Percentiles rank a stretch among this genome's conserved stretches.
These are phyloP conservation scores for Phaseolus coccineus DNA, from an alignment of 331 rosid species.

Conservation along the genomic window DNA sequence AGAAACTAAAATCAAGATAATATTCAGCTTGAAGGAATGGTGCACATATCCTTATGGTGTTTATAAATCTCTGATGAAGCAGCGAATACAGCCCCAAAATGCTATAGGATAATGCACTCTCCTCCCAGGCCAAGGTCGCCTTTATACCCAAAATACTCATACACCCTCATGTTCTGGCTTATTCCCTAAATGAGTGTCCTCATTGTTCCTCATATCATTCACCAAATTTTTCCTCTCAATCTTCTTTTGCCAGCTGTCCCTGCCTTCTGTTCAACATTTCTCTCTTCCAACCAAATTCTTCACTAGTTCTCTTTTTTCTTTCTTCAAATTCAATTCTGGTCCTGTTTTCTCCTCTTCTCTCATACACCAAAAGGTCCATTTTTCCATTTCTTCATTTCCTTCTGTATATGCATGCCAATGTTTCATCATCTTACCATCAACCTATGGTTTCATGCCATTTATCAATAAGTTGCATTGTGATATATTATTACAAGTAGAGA, in stretches of 20 bases:
- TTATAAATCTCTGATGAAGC: too few species aligned
- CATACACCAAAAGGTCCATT: background rate
- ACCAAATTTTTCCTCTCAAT: background rate
- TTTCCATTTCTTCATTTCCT: background rate
- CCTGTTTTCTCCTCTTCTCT: background rate
- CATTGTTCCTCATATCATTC: background rate
- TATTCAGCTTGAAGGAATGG: slow-evolving; percentile 5
- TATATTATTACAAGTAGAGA: slow-evolving; percentile 7
- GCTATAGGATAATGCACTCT: background rate
- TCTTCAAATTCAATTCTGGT: background rate
- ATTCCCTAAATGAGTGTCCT: background rate
- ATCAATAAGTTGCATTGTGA: slow-evolving; percentile 21
- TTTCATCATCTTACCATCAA: background rate
- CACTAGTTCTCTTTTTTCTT: background rate
- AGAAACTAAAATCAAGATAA: background rate
- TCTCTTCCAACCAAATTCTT: background rate
- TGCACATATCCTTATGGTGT: too few species aligned
- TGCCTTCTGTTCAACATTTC: background rate
- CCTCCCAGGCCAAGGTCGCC: background rate
- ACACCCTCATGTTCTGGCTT: background rate
- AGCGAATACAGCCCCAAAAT: background rate
- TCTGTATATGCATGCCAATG: background rate
- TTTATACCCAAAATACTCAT: background rate
- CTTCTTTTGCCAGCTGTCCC: background rate
- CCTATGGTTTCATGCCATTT: slow-evolving; percentile 18